Evolutionary conservation across 2,329 filamentous ascomycete genomes (phyloP).

Genomic region (Ophiostoma novo-ulmi): DNA sequence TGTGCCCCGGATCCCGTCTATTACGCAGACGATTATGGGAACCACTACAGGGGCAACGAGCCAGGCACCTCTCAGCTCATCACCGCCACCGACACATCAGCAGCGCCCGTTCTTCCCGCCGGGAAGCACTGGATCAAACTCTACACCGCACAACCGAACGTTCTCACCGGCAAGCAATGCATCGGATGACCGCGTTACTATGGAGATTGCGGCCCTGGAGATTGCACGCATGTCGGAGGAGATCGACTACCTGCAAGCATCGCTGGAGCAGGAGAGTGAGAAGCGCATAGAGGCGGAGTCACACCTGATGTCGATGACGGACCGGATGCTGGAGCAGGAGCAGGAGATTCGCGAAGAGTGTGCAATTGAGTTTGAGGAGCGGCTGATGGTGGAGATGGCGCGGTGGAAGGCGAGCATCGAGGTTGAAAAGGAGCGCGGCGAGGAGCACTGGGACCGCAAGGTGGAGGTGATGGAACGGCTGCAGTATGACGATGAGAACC

Average conservation of each 20-base stretch:
- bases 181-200: slow-evolving; percentile 58
- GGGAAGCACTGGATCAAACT: slow-evolving; percentile 23
- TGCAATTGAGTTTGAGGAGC: slow-evolving; percentile 75
- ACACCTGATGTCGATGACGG: slow-evolving; percentile 64
- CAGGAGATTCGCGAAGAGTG: slow-evolving; percentile 85
- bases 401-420: slow-evolving; percentile 78
- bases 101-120: slow-evolving; percentile 34
- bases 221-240: slow-evolving; percentile 74
- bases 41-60: slow-evolving; percentile 30
- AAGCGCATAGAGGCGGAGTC: slow-evolving; percentile 67
- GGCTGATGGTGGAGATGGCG: slow-evolving; percentile 66
- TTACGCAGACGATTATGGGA: slow-evolving; percentile 63
- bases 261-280: slow-evolving; percentile 65
- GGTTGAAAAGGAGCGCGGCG: slow-evolving; percentile 70
- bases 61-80: slow-evolving; percentile 14
- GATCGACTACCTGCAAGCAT: slow-evolving; percentile 66
- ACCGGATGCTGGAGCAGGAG: slow-evolving; percentile 64
- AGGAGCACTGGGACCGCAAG: slow-evolving; percentile 85
- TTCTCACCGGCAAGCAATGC: slow-evolving; percentile 39
- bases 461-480: slow-evolving; percentile 53
- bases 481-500: slow-evolving; percentile 24
- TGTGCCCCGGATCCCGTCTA: slow-evolving; percentile 79
- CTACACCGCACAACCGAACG: slow-evolving; percentile 33
- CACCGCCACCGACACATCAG: not conserved
- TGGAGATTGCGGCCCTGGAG: slow-evolving; percentile 76